Percentiles rank a stretch among this genome's conserved stretches.
These are phyloP conservation scores for Gliomastix tumulicola DNA, from an alignment of 2,329 filamentous ascomycete species.

Conservation along the genomic window DNA sequence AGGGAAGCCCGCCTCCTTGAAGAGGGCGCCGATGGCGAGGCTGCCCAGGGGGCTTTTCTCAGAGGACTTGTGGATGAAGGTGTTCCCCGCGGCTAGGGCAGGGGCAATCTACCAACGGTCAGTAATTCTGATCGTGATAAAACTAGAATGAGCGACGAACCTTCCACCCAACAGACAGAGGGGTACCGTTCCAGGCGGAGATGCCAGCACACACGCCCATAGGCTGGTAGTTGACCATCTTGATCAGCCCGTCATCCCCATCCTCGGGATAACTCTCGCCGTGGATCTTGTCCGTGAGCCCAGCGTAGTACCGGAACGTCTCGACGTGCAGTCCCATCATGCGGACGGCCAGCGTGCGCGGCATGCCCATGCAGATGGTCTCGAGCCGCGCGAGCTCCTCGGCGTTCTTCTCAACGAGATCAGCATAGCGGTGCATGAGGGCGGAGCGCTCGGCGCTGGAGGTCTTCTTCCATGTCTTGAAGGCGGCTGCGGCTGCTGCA, in stretches of 20 bases:
- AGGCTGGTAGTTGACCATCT: not conserved
- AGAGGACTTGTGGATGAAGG: slow-evolving; percentile 42
- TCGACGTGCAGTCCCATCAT: not conserved
- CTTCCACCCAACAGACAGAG: not conserved
- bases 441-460: slow-evolving; percentile 23
- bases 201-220: slow-evolving; percentile 1
- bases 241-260: not conserved
- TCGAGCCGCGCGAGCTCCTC: not conserved
- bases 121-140: no score
- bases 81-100: slow-evolving; percentile 38
- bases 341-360: not conserved
- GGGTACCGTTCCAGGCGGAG: not conserved
- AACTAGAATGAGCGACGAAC: no score
- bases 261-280: slow-evolving; percentile 17
- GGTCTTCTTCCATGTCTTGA: slow-evolving; percentile 30
- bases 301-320: slow-evolving; percentile 14
- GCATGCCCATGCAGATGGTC: not conserved
- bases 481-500: slow-evolving; percentile 34
- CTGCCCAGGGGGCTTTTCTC: slow-evolving; percentile 46
- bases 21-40: slow-evolving; percentile 39
- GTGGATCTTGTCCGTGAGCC: slow-evolving; percentile 27
- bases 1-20: slow-evolving; percentile 68
- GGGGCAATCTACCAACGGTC: slow-evolving; percentile 29
- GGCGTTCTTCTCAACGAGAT: slow-evolving; percentile 11
- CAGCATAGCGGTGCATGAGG: slow-evolving; percentile 34